phyloP scores from a whole-genome alignment of 441 rosid genomes.

The Populus hybrid region DNA sequence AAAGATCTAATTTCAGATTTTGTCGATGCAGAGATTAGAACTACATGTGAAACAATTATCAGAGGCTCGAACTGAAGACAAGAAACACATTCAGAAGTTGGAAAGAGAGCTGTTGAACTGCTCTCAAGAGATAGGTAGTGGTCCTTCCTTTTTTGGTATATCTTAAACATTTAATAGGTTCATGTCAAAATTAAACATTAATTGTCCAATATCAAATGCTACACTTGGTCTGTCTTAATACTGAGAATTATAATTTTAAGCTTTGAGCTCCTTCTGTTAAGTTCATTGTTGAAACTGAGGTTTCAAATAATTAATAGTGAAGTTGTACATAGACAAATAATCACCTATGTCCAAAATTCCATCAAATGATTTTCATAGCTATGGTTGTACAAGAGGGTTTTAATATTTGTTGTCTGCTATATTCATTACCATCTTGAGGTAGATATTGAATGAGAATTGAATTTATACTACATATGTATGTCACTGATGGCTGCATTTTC shows the following conservation, averaged over 20 bases:
- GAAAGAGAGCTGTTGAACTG: conserved; percentile 72
- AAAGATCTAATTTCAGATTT: conserved; percentile 11
- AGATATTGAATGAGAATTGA: not conserved
- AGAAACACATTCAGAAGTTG: conserved; percentile 46
- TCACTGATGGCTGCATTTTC: not conserved
- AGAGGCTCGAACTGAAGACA: conserved; percentile 53
- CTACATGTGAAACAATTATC: conserved; percentile 55
- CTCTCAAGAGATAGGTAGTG: conserved; percentile 76
- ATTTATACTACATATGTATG: not conserved
- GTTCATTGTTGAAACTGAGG: not conserved
- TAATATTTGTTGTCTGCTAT: not conserved
- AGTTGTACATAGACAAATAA: not conserved
- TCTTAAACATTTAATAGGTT: not conserved
- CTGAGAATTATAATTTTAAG: not conserved
- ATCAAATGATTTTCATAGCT: not conserved
- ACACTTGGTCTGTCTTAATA: not conserved
- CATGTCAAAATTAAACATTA: not conserved
- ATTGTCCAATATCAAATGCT: not conserved
- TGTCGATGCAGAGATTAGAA: conserved; percentile 54
- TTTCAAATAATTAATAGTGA: not conserved
- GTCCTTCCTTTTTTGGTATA: conserved; percentile 6
- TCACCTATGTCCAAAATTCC: not conserved
- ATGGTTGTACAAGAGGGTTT: not conserved
- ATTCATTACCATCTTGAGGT: not conserved
- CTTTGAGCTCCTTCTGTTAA: conserved; percentile 1